Conservation (phyloP, 2,329 filamentous ascomycete species). For the Phaeoacremonium minimum region DNA sequence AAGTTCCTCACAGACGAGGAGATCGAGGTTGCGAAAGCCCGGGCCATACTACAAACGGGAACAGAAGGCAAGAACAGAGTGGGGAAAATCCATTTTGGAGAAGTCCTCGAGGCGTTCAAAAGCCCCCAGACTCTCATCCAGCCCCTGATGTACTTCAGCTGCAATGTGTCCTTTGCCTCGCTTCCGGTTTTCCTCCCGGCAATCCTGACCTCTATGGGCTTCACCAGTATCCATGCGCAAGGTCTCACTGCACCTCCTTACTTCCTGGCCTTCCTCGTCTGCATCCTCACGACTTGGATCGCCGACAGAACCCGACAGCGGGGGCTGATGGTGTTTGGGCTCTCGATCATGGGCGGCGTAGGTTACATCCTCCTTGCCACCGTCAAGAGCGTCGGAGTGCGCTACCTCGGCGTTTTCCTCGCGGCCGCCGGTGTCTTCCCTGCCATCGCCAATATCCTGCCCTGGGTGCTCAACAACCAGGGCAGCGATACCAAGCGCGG, state of each 20-base stretch:
- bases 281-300: constrained; percentile 56
- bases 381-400: constrained; percentile 34
- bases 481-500: constrained; percentile 63
- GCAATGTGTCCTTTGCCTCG: constrained; percentile 62
- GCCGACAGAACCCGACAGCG: constrained; percentile 65
- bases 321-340: constrained; percentile 51
- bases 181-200: constrained; percentile 62
- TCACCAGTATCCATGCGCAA: constrained; percentile 61
- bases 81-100: constrained; percentile 35
- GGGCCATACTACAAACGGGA: constrained; percentile 49
- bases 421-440: constrained; percentile 51
- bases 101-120: constrained; percentile 40
- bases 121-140: constrained; percentile 46
- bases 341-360: constrained; percentile 52
- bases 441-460: constrained; percentile 62
- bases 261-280: constrained; percentile 61
- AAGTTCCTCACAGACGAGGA: constrained; percentile 54
- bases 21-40: constrained; percentile 48
- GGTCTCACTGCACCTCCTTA: constrained; percentile 70
- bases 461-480: constrained; percentile 69
- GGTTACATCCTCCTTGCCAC: constrained; percentile 65
- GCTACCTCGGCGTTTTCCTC: constrained; percentile 44
- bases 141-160: constrained; percentile 52
- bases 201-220: constrained; percentile 64
- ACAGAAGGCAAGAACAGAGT: constrained; percentile 42